Evolutionary conservation across 768 basidiomycete genomes (phyloP).

Genomic region (Hysterangium stoloniferum): DNA sequence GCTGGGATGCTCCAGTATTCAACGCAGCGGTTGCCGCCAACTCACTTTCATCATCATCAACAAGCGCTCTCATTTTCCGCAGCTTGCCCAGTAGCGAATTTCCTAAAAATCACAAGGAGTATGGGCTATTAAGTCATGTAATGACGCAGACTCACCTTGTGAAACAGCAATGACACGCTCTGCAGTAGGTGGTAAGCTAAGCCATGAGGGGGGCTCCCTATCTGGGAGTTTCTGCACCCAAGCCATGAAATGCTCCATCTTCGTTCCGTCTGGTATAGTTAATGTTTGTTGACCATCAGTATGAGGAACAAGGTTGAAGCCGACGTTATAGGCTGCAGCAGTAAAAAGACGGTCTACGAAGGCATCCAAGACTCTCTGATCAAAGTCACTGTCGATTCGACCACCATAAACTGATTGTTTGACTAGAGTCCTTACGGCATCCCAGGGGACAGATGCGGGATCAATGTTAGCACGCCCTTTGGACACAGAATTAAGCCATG

Average conservation of each 20-base stretch:
- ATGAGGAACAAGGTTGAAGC: slow-evolving; percentile 80
- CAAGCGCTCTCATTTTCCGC: slow-evolving; percentile 85
- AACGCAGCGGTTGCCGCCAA: slow-evolving; percentile 42
- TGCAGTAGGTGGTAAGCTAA: slow-evolving; percentile 86
- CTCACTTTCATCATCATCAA: slow-evolving; percentile 76
- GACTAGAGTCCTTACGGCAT: slow-evolving; percentile 85
- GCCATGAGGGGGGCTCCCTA: slow-evolving; percentile 89
- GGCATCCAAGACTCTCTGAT: slow-evolving; percentile 85
- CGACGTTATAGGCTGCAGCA: slow-evolving; percentile 81
- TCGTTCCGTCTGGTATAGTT: slow-evolving; percentile 82
- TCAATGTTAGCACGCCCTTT: slow-evolving; percentile 90
- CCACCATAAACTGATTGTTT: slow-evolving; percentile 97
- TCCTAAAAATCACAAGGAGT: slow-evolving; percentile 45
- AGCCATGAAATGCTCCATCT: slow-evolving; percentile 80
- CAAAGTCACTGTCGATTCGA: slow-evolving; percentile 89
- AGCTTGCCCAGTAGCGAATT: slow-evolving; percentile 78
- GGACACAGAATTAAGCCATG: slow-evolving; percentile 74
- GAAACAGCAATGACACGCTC: slow-evolving; percentile 87
- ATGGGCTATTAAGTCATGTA: background rate
- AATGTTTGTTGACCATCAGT: slow-evolving; percentile 49
- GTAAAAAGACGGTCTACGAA: slow-evolving; percentile 92
- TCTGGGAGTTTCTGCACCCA: slow-evolving; percentile 91
- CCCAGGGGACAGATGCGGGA: slow-evolving; percentile 90
- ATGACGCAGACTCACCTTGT: slow-evolving; percentile 52
- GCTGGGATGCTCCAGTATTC: slow-evolving; percentile 59